Conservation (phyloP, 2,329 filamentous ascomycete species). For the Colletotrichum liriopes region DNA sequence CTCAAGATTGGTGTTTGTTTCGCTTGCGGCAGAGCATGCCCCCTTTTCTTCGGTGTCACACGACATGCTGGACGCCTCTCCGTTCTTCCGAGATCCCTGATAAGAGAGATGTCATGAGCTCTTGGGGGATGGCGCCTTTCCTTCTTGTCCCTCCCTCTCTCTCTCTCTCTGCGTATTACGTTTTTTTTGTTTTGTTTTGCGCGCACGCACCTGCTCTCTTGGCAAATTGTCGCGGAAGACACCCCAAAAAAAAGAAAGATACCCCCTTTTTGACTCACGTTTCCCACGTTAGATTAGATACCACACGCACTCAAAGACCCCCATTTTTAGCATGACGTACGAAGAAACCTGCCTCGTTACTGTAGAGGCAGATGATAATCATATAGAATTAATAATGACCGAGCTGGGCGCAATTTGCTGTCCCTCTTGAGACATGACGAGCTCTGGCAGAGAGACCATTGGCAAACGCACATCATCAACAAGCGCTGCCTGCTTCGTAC, state of each 20-base stretch:
- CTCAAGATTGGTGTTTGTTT: neutral
- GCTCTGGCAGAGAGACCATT: neutral
- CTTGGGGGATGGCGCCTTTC: neutral
- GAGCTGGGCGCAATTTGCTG: neutral
- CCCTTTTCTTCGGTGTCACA: neutral
- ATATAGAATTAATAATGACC: slow-evolving; percentile 7
- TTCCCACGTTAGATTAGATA: slow-evolving; percentile 32
- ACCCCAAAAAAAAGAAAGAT: slow-evolving; percentile 29
- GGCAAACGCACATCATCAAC: slow-evolving; percentile 10
- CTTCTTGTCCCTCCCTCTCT: slow-evolving; percentile 20
- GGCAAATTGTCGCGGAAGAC: slow-evolving; percentile 21
- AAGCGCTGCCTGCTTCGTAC: neutral
- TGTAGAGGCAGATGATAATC: neutral
- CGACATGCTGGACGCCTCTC: neutral
- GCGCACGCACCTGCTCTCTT: slow-evolving; percentile 1
- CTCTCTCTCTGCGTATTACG: slow-evolving; percentile 9
- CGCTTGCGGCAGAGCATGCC: neutral
- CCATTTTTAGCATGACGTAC: slow-evolving; percentile 12
- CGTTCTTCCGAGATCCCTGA: neutral
- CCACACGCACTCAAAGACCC: slow-evolving; percentile 16
- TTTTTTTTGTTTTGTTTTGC: neutral
- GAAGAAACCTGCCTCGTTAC: neutral
- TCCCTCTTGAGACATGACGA: neutral
- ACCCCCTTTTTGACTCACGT: slow-evolving; percentile 33
- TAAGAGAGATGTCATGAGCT: neutral